Conservation (phyloP, 2,329 filamentous ascomycete species). For the Fusarium agapanthi region DNA sequence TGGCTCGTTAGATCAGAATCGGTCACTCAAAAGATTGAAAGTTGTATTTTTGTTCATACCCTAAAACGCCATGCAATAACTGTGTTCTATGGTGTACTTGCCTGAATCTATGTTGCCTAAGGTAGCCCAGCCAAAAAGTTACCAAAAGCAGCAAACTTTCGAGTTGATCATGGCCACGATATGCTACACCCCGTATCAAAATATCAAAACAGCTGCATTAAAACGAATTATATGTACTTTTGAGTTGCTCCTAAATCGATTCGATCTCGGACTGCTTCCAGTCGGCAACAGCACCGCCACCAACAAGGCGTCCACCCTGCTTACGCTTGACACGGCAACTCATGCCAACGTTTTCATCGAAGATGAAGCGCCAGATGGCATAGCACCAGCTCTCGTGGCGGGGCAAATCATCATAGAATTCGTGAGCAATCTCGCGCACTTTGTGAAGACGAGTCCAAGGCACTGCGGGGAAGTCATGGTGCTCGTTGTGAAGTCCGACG, state of each 20-base stretch:
- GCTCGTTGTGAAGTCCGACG: conserved; percentile 97
- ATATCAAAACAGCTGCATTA: conserved; percentile 7
- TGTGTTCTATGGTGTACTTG: conserved; percentile 1
- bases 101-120: neutral
- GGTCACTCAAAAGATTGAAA: neutral
- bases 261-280: conserved; percentile 78
- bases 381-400: conserved; percentile 89
- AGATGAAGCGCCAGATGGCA: conserved; percentile 95
- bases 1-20: neutral
- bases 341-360: conserved; percentile 87
- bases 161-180: neutral
- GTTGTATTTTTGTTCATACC: conserved; percentile 8
- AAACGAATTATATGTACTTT: neutral
- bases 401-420: conserved; percentile 92
- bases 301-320: conserved; percentile 73
- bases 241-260: conserved; percentile 54
- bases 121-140: neutral
- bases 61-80: conserved; percentile 25
- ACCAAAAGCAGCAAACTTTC: neutral
- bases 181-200: neutral
- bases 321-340: conserved; percentile 93
- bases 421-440: conserved; percentile 81
- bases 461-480: conserved; percentile 97
- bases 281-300: conserved; percentile 52
- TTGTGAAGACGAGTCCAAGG: conserved; percentile 89